Conservation (phyloP, 306 rosid genomes). For the Urtica urens region DNA sequence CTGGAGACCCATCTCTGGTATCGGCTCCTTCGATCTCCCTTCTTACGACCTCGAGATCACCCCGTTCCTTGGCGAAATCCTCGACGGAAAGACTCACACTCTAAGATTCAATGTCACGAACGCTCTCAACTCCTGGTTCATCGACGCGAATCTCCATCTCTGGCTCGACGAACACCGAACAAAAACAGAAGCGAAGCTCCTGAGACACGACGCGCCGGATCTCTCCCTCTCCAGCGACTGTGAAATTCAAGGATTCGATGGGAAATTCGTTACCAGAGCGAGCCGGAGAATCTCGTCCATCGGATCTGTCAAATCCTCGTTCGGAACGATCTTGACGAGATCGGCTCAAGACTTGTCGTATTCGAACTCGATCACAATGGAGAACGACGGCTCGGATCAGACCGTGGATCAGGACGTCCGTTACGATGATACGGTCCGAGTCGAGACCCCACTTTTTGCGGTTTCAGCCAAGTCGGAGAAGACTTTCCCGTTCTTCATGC, state of each 20-base stretch:
- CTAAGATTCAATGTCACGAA: constrained; percentile 66
- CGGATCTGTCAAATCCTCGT: constrained; percentile 74
- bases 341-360: constrained; percentile 41
- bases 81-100: constrained; percentile 55
- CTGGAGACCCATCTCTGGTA: constrained; percentile 87
- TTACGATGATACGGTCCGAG: constrained; percentile 31
- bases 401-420: constrained; percentile 46
- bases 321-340: constrained; percentile 52
- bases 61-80: constrained; percentile 49
- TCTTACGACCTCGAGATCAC: constrained; percentile 83
- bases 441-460: constrained; percentile 21
- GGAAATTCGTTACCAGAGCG: constrained; percentile 44
- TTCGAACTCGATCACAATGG: constrained; percentile 43
- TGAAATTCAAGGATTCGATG: constrained; percentile 51
- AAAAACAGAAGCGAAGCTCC: constrained; percentile 47
- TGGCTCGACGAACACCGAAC: constrained; percentile 59
- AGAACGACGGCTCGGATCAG: constrained; percentile 38
- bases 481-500: constrained; percentile 28
- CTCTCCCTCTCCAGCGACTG: constrained; percentile 29
- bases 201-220: constrained; percentile 30
- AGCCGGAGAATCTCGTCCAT: constrained; percentile 40
- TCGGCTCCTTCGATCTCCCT: constrained; percentile 81
- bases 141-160: constrained; percentile 80
- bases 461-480: constrained; percentile 23
- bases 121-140: constrained; percentile 79